Percentiles rank a stretch among this genome's conserved stretches.
Evolutionary conservation across 768 basidiomycete genomes (phyloP).

Genomic region (Xerocomus potaroensis): DNA sequence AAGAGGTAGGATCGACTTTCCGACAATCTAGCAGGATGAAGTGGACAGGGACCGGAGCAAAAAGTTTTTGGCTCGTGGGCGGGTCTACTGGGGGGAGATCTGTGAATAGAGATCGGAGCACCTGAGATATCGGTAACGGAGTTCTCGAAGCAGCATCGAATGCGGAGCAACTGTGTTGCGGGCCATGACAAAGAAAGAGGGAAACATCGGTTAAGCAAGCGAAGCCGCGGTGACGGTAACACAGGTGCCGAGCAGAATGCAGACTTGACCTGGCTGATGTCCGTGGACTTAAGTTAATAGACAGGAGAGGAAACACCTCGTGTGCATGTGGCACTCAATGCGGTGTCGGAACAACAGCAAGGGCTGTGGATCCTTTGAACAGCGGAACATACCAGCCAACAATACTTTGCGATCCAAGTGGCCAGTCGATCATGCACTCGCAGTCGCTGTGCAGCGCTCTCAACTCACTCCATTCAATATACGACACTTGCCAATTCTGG

Average conservation of each 20-base stretch:
- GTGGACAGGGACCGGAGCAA: constrained; percentile 18
- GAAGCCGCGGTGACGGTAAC: constrained; percentile 36
- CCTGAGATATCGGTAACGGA: constrained; percentile 17
- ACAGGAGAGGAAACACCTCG: constrained; percentile 34
- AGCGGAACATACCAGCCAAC: constrained; percentile 8
- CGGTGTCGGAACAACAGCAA: constrained; percentile 27
- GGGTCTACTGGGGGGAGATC: constrained; percentile 10
- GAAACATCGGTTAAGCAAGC: constrained; percentile 34
- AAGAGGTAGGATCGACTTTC: constrained; percentile 32
- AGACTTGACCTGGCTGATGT: constrained; percentile 30
- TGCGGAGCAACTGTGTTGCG: constrained; percentile 22
- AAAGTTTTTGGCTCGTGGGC: constrained; percentile 23
- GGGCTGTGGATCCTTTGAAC: constrained; percentile 18
- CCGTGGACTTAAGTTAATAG: constrained; percentile 38
- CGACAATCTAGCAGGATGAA: constrained; percentile 31
- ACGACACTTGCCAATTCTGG: constrained; percentile 17
- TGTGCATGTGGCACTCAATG: constrained; percentile 32
- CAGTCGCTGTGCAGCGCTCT: constrained; percentile 1
- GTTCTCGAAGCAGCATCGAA: constrained; percentile 23
- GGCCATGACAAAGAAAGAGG: constrained; percentile 30
- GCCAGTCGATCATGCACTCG: constrained; percentile 13
- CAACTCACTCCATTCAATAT: constrained; percentile 3
- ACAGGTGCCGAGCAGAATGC: constrained; percentile 31
- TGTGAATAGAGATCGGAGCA: constrained; percentile 15
- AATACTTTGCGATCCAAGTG: constrained; percentile 8